Base-by-base conservation (phyloP, 495 filamentous ascomycete genomes). In the Penicillium cataractarum region DNA sequence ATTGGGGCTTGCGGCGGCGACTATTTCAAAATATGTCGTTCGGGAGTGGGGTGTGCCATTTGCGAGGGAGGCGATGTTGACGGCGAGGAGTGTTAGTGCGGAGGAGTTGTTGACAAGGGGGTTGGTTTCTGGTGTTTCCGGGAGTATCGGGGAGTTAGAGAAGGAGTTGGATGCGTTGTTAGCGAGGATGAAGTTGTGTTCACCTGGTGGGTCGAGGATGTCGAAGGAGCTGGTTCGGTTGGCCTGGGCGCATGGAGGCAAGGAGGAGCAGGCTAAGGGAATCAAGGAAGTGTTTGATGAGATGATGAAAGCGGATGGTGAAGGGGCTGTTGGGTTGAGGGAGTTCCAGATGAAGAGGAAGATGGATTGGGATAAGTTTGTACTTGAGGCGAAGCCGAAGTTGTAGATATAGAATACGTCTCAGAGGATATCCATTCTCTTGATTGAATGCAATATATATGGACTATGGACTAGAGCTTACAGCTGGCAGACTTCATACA, bases 1-100 rank as follows among this genome's bases (percentile, higher is more conserved):
- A 31, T 63, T 76, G 17, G 76, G 72, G 5, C 58, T 77, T 9
- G 72, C 69, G 33, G 59, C 73, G 4, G 74, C 71, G 2, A 69
- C 71, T 0, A 74, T 78, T 6, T 76, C 70, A 17, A 74, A 74
- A 29, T 75, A 78, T 54, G 61, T 75, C 8, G 66, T 74, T 22
- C 65, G 73, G 0, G 74, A 76, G 63, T 70, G 59, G 65, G 70
- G 71, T 15, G 9, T 70, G 9, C 52, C 66, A 9, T 72, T 73
- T 55, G 55, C 72, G 2, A 67, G 71, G 9, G 70, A 73, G 31
- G 66, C 71, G 10, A 77, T 75, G 66, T 58, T 77, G 2, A 72
- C 75, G 1, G 70, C 71, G 8, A 64, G 74, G 2, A 33, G 64
- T 0, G 67, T 78, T 12, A 62, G 50, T 4, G 63, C 65, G 1